Conservation (phyloP, 177 flowering plant genomes). For the Tripterygium wilfordii region DNA sequence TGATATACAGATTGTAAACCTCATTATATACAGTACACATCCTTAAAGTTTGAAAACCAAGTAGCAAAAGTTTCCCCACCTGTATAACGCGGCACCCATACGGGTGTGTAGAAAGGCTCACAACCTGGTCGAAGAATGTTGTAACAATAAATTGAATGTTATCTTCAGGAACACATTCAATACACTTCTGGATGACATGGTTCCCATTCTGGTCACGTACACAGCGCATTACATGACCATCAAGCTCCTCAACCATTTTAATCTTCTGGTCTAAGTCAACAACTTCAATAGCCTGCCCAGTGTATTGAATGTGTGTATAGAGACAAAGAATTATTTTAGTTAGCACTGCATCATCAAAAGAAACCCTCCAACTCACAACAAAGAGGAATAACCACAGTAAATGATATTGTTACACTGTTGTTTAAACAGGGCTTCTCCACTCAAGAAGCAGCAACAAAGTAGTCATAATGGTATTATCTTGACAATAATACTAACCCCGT, state of each 20-base stretch:
- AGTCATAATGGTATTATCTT: no score
- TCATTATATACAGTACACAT: neutral
- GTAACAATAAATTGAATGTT: constrained; percentile 81
- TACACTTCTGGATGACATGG: constrained; percentile 97
- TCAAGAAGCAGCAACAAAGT: no score
- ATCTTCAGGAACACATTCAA: constrained; percentile 94
- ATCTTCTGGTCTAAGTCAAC: constrained; percentile 94
- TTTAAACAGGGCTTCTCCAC: no score
- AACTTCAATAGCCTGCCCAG: constrained; percentile 90
- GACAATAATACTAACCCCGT: no score
- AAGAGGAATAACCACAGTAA: no score
- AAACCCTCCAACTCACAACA: no score
- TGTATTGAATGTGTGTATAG: no score
- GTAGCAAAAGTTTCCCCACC: constrained; percentile 43
- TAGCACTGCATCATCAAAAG: neutral
- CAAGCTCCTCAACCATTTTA: constrained; percentile 87
- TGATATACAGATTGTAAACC: neutral
- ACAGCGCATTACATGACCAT: constrained; percentile 91
- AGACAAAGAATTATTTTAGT: neutral
- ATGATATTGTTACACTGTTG: no score
- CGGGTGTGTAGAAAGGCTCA: constrained; percentile 90
- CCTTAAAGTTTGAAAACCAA: neutral
- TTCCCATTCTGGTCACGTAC: constrained; percentile 99
- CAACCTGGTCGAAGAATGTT: constrained; percentile 85
- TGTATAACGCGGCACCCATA: constrained; percentile 98